Evolutionary conservation across 164 flowering plant species (phyloP).

Genomic region (Nelumbo lutea): DNA sequence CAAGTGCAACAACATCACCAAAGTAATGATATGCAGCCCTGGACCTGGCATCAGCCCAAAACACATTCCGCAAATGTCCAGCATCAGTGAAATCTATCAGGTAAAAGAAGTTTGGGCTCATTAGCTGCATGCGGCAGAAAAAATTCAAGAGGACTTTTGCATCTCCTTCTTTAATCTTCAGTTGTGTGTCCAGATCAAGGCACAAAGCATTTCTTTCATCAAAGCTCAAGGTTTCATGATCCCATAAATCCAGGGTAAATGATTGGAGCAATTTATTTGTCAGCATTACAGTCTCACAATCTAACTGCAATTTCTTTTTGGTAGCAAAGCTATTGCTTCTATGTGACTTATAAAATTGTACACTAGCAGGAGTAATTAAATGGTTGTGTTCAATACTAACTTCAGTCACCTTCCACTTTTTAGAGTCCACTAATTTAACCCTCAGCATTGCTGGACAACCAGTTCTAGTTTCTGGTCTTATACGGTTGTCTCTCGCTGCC

Average conservation of each 20-base stretch:
- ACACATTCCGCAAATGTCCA: neutral
- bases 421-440: neutral
- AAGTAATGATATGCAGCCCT: neutral
- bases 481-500: constrained; percentile 30
- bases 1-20: neutral
- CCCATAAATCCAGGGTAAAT: neutral
- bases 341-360: neutral
- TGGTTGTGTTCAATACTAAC: neutral
- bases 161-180: neutral
- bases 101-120: neutral
- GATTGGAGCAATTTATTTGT: neutral
- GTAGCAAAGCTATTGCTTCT: neutral
- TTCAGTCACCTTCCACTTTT: neutral
- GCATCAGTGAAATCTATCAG: neutral
- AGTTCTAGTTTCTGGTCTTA: constrained; percentile 16
- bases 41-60: neutral
- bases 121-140: neutral
- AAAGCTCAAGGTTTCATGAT: neutral
- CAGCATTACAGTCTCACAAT: neutral
- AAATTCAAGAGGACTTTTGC: neutral
- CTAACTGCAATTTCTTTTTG: neutral
- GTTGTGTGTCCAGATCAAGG: neutral
- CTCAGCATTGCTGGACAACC: constrained; percentile 37
- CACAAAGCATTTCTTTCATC: neutral
- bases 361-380: neutral